Conservation (phyloP, 139 green algal genomes). For the Monoraphidium neglectum region DNA sequence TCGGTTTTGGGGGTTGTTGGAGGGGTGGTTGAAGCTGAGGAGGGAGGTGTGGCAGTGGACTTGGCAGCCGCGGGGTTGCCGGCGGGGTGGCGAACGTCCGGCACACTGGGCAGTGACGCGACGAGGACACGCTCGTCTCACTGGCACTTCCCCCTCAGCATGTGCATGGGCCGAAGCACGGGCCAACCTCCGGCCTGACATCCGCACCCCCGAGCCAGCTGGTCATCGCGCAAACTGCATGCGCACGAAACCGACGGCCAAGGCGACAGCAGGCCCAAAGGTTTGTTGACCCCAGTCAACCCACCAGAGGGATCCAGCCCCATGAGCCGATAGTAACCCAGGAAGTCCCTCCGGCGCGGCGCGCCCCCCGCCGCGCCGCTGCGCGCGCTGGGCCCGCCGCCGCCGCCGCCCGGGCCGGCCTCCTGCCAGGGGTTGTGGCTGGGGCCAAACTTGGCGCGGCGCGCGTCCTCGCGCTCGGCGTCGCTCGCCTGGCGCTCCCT, state of each 20-base stretch:
- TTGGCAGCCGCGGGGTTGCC: too few species aligned
- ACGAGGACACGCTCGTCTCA: too few species aligned
- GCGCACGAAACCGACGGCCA: not conserved
- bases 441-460: conserved; percentile 15
- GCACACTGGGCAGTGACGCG: too few species aligned
- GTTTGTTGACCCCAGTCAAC: not conserved
- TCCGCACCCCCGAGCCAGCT: not conserved
- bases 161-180: not conserved
- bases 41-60: too few species aligned
- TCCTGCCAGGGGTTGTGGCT: not conserved
- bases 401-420: not conserved
- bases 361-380: not conserved
- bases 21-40: too few species aligned
- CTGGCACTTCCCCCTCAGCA: too few species aligned
- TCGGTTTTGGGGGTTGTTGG: too few species aligned
- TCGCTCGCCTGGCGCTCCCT: too few species aligned
- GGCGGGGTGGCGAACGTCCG: too few species aligned
- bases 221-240: not conserved
- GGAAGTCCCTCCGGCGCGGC: conserved; percentile 54
- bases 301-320: conserved; percentile 45
- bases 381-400: not conserved
- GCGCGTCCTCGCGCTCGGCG: conserved; percentile 6
- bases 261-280: not conserved
- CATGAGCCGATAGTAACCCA: conserved; percentile 80
- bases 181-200: not conserved